Conservation (phyloP, 441 rosid species). For the Eruca vesicaria region DNA sequence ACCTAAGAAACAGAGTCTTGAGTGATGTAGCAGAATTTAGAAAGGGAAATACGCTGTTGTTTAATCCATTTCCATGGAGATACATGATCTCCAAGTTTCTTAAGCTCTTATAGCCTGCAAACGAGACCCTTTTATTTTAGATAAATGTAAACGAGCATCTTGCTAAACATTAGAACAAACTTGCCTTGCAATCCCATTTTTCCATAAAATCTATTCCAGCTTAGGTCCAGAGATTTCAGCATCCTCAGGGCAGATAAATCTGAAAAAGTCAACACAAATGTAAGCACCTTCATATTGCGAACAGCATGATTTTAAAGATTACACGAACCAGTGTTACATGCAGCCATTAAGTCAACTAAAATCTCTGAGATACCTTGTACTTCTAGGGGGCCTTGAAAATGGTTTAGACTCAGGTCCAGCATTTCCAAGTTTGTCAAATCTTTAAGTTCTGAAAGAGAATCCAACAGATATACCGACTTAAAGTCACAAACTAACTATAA, state of each 20-base stretch:
- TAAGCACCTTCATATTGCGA: not conserved
- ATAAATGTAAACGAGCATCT: not conserved
- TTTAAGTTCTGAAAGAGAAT: not conserved
- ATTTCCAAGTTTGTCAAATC: not conserved
- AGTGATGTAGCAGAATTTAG: conserved; percentile 12
- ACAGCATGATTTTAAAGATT: not conserved
- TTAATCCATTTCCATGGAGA: not conserved
- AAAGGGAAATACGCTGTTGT: not conserved
- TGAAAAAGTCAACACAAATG: not conserved
- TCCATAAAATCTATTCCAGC: not conserved
- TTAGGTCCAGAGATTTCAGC: not conserved
- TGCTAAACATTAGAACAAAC: not conserved
- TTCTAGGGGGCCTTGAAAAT: not conserved
- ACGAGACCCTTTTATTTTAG: not conserved
- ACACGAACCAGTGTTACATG: not conserved
- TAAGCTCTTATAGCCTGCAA: conserved; percentile 11
- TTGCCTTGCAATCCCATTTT: not conserved
- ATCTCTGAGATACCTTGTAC: not conserved
- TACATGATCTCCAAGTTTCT: not conserved
- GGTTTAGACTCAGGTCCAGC: not conserved
- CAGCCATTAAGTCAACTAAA: not conserved
- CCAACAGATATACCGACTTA: not conserved
- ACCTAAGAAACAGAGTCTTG: not conserved
- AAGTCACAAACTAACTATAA: not conserved
- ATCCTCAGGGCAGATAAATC: not conserved